Evolutionary conservation across 352 stramenopile species (phyloP), one percentile per base, ranked within the genome.

Genomic region (Phytophthora sp.): DNA sequence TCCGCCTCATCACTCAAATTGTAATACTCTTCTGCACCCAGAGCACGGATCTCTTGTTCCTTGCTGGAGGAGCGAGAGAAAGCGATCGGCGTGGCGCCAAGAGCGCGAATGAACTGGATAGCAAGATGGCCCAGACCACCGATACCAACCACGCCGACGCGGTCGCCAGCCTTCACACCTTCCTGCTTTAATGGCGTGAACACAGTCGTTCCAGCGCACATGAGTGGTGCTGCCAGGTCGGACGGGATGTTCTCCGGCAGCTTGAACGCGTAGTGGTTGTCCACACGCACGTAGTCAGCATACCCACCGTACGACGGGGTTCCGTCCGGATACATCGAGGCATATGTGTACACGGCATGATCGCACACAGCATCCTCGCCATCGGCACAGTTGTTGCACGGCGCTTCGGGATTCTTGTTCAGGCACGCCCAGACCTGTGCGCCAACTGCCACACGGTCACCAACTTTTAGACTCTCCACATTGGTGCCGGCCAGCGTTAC

Each of bases 31-130:
- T 27, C 20, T 10, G 51, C 51, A 17, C 51, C 51, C 7, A 59
- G 51, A 34, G 51, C 37, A 17, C 27, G 38, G 9, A 59, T 15
- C n/a, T 51, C 38, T 20, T 59, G 38, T n/a, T 61, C 53, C 24
- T 61, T 61, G 18, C 23, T 61, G 13, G 38, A 20, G 17, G 51
- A 59, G n/a, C 51, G 38, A 5, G 52, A 61, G 39, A 61, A 61
- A 4, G 52, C 53, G 5, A 51, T 21, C 2, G 39, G 52, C 11
- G 7, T 52, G 1, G 42, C 53, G 13, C 30, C 53, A 8, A 54
- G 30, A 2, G 53, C 53, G 3, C 53, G 53, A 6, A 62, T 62
- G 31, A 62, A 62, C 42, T 62, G 42, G 3, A 62, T 42, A 11
- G 55, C 55, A 9, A 55, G 24, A 13, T 55, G 48, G 9, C 48